phyloP scores from a whole-genome alignment of 1,284 basidiomycete species.

The Microbotryum intermedium region DNA sequence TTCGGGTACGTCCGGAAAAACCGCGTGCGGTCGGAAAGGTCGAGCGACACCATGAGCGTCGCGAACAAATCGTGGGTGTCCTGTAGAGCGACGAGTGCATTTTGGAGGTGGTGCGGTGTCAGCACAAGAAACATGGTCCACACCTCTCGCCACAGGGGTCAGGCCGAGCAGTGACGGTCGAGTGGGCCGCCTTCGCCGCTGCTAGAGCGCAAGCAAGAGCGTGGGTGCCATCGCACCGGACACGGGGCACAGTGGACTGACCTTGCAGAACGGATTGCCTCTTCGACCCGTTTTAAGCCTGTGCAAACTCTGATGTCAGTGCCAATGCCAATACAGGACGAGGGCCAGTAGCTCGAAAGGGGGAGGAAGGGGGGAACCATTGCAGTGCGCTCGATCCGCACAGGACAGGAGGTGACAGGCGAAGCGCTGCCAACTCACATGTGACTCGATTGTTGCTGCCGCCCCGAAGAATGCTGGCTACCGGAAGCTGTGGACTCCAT shows the following conservation, averaged over 20 bases:
- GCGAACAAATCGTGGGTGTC: constrained; percentile 98
- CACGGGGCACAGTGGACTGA: background rate
- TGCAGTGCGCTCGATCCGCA: too few relatives aligned
- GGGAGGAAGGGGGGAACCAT: background rate
- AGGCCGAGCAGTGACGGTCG: too few relatives aligned
- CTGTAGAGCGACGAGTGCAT: constrained; percentile 44
- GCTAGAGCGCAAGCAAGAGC: too few relatives aligned
- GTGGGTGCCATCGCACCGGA: background rate
- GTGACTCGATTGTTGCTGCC: background rate
- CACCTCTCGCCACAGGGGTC: too few relatives aligned
- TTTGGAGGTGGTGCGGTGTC: background rate
- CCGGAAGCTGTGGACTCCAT: too few relatives aligned
- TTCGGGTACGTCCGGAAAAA: constrained; percentile 93
- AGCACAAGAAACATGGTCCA: background rate
- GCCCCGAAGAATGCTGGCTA: too few relatives aligned
- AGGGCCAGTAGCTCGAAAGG: background rate
- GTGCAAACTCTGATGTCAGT: background rate
- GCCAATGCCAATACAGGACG: background rate
- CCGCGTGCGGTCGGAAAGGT: constrained; percentile 80
- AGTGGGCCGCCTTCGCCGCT: too few relatives aligned
- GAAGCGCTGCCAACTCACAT: background rate
- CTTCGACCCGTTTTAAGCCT: constrained; percentile 37
- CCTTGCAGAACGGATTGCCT: constrained; percentile 39
- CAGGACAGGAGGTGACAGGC: background rate
- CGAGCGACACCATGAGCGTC: constrained; percentile 87